These are phyloP conservation scores for Solanum hybrid DNA, from an alignment of 305 asterid genomes.

Conservation along the genomic window DNA sequence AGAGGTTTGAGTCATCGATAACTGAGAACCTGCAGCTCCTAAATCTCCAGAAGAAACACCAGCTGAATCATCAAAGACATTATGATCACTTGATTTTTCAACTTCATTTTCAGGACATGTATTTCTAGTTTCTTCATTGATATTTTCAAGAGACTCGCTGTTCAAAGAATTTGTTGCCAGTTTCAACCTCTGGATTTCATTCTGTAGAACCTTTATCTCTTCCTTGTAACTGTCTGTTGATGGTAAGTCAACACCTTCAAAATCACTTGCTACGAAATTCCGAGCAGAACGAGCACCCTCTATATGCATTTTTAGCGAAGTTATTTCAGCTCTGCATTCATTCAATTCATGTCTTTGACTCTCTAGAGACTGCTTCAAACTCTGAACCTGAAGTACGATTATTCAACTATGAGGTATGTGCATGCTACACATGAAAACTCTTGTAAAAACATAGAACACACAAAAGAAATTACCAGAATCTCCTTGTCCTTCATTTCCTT, in stretches of 20 bases:
- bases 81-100: background rate
- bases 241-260: background rate
- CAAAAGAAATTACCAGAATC: conserved; percentile 34
- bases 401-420: conserved; percentile 8
- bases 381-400: conserved; percentile 57
- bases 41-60: conserved; percentile 3
- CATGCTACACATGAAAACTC: conserved; percentile 4
- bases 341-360: conserved; percentile 72
- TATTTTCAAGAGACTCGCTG: background rate
- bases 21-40: background rate
- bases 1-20: conserved; percentile 3
- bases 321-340: conserved; percentile 95
- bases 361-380: conserved; percentile 63
- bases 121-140: conserved; percentile 3
- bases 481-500: conserved; percentile 89
- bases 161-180: background rate
- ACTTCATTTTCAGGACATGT: background rate
- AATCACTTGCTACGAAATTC: conserved; percentile 11
- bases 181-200: conserved; percentile 8
- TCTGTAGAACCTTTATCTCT: conserved; percentile 10
- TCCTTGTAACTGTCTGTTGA: conserved; percentile 1
- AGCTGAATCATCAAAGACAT: background rate
- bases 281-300: conserved; percentile 69
- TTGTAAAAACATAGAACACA: background rate
- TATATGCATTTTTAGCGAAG: conserved; percentile 77